Evolutionary conservation across 1,139 yeast species (phyloP), one percentile per base, ranked within the genome.

Genomic region (Hyphopichia wangnamkhiaoensis): DNA sequence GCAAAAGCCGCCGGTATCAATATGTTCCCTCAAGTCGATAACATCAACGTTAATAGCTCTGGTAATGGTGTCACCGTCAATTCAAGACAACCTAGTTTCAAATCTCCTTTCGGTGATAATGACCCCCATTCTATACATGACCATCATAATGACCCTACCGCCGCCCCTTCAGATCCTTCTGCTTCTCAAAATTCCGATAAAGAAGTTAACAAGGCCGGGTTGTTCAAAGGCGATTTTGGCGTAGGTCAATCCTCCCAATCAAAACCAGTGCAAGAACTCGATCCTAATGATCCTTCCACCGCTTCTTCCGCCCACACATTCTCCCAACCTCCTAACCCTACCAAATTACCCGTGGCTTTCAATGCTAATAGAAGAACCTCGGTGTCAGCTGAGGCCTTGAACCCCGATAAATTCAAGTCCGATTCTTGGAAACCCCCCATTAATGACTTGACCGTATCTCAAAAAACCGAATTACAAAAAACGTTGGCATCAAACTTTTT

Each of bases 291-390:
- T 33, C 58, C 63, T 3, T 36, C 57, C 5, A 38, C 56, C 3
- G 47, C 41, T n/a, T 33, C 51, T 5, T 45, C 47, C 10, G 27
- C 45, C 4, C n/a, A 48, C 7, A 33, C 27, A 19, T n/a, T n/a
- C 29, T 23, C 18, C 20, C 13, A 18, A 3, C 19, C 24, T 14
- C 13, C 35, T 5, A 21, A 16, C 12, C 18, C 32, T 28, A 5
- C 19, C 9, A 55, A 56, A 38, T 59, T 80, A 37, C 86, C 86
- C 17, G 60, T 68, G 37, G 72, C 79, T 31, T 84, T 85, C 64
- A 86, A 86, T 57, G 89, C 90, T 36, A 80, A 84, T 60, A 79
- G 96, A 68, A 81, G 96, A 68, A 84, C 89, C 4, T 84, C 94
- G 20, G 96, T 89, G 17, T 80, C 90, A 37, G 96, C 95, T 4